Conservation (phyloP, 768 basidiomycete genomes). For the Chalciporus chontae region DNA sequence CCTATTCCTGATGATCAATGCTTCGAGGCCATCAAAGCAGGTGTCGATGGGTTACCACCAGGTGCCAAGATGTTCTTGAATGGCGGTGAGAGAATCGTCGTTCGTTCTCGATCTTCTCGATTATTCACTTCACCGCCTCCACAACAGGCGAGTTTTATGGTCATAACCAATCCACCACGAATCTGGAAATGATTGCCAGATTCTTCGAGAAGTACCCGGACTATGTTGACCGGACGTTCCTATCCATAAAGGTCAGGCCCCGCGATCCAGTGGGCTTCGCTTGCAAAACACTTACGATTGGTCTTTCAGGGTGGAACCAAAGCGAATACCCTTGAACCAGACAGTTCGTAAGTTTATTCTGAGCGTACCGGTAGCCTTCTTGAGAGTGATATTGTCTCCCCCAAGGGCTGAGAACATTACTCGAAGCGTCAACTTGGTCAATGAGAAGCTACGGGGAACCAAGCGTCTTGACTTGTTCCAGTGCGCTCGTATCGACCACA, state of each 20-base stretch:
- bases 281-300: slow-evolving; percentile 19
- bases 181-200: slow-evolving; percentile 44
- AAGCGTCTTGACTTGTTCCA: slow-evolving; percentile 63
- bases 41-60: slow-evolving; percentile 38
- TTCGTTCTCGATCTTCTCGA: not conserved
- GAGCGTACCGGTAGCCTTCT: not conserved
- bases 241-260: slow-evolving; percentile 34
- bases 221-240: slow-evolving; percentile 32
- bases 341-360: slow-evolving; percentile 25
- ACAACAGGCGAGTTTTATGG: slow-evolving; percentile 60
- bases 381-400: not conserved
- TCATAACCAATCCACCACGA: slow-evolving; percentile 35
- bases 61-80: slow-evolving; percentile 52
- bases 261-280: not conserved
- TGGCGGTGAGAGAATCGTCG: slow-evolving; percentile 33
- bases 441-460: slow-evolving; percentile 44
- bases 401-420: slow-evolving; percentile 37
- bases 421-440: slow-evolving; percentile 43
- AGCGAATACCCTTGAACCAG: not conserved
- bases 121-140: not conserved
- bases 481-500: slow-evolving; percentile 45
- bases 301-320: slow-evolving; percentile 21
- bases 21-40: slow-evolving; percentile 59
- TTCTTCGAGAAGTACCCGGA: slow-evolving; percentile 45
- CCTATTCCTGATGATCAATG: slow-evolving; percentile 53